These are phyloP conservation scores for Colletotrichum neosansevieriae DNA, from an alignment of 2,329 filamentous ascomycete species.

Conservation along the genomic window DNA sequence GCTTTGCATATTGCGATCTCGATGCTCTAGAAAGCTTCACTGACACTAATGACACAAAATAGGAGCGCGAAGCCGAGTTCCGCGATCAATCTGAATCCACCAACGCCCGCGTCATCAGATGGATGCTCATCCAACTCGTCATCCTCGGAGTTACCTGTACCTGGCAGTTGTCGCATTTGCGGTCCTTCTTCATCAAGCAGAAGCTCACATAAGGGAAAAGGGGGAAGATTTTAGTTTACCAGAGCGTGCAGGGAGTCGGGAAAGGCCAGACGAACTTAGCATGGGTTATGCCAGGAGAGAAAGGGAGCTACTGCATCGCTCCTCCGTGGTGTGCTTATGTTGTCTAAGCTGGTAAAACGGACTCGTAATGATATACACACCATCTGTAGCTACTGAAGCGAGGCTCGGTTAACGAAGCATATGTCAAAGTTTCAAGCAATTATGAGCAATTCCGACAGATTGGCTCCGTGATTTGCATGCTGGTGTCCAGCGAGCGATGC, in stretches of 20 bases:
- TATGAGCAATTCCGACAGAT: too few species aligned
- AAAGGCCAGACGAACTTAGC: constrained; percentile 5
- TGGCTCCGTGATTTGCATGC: too few species aligned
- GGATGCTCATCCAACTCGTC: constrained; percentile 90
- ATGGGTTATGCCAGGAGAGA: not conserved
- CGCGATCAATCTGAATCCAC: constrained; percentile 96
- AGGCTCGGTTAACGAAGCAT: constrained; percentile 36
- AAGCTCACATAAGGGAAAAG: constrained; percentile 81
- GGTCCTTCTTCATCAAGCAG: constrained; percentile 99
- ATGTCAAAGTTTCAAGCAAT: constrained; percentile 23
- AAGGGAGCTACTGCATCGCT: not conserved
- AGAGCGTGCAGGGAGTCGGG: constrained; percentile 14
- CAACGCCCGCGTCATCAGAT: constrained; percentile 91
- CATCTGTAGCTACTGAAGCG: constrained; percentile 35
- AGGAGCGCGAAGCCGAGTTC: constrained; percentile 99
- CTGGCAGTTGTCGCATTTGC: constrained; percentile 96
- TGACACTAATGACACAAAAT: constrained; percentile 17
- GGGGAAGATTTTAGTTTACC: constrained; percentile 4
- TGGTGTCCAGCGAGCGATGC: too few species aligned
- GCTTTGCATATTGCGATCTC: too few species aligned
- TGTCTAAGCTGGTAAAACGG: constrained; percentile 14
- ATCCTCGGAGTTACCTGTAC: constrained; percentile 90
- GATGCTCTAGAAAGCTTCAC: not conserved
- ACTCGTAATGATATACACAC: constrained; percentile 40
- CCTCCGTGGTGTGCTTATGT: not conserved